Percentiles rank a stretch among this genome's conserved stretches.
Conservation (phyloP, 306 rosid genomes). For the Cotoneaster glaucophyllus region DNA sequence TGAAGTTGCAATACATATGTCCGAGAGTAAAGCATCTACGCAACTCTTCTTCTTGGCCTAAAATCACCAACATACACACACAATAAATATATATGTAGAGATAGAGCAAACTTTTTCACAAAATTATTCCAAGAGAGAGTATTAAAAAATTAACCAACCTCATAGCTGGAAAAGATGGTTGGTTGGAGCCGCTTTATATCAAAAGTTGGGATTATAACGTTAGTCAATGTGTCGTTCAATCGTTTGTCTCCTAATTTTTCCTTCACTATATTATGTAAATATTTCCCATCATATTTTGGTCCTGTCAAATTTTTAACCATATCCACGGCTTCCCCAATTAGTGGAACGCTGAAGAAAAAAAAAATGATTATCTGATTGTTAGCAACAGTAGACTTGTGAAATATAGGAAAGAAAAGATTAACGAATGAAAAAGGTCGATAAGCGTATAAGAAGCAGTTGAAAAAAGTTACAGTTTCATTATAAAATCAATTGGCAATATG, state of each 20-base stretch:
- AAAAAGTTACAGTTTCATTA: too few species aligned
- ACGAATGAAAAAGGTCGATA: background rate
- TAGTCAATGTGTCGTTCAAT: constrained; percentile 28
- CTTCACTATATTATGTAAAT: constrained; percentile 26
- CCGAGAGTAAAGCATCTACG: constrained; percentile 31
- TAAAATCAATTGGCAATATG: too few species aligned
- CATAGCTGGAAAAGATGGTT: constrained; percentile 30
- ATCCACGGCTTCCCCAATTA: background rate
- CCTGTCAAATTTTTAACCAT: constrained; percentile 11
- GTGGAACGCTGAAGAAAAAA: background rate
- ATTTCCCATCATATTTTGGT: constrained; percentile 32
- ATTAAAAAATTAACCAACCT: constrained; percentile 5
- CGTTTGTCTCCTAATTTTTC: constrained; percentile 25
- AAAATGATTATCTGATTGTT: background rate
- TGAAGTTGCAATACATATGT: constrained; percentile 43
- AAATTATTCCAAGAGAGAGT: background rate
- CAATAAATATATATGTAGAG: background rate
- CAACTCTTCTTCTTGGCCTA: constrained; percentile 19
- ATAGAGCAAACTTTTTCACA: background rate
- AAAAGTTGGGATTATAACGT: constrained; percentile 36
- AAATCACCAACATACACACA: background rate
- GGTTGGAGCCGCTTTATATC: constrained; percentile 36
- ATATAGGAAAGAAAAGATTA: background rate
- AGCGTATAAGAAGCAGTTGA: background rate
- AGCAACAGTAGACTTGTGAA: background rate